Evolutionary conservation across 129 eudicot genomes (phyloP).

Genomic region (Saussurea involucrata): DNA sequence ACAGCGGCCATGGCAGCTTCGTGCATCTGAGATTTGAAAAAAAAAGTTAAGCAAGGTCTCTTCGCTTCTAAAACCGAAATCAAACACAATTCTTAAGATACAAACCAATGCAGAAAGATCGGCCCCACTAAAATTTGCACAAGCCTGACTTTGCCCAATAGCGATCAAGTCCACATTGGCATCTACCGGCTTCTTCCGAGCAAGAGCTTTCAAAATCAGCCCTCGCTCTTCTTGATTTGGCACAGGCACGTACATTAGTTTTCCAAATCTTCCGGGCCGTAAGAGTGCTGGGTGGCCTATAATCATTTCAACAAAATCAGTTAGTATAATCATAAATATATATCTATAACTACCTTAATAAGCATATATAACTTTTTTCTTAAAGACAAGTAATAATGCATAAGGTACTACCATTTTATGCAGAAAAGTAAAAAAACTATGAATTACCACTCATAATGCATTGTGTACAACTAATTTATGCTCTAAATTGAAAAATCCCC

Average conservation of each 20-base stretch:
- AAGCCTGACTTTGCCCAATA: conserved; percentile 48
- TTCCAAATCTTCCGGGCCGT: conserved; percentile 87
- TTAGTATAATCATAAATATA: background rate
- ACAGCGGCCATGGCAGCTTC: conserved; percentile 84
- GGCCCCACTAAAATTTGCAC: conserved; percentile 76
- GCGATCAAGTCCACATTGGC: conserved; percentile 61
- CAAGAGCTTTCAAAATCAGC: conserved; percentile 71
- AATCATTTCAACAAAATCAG: conserved; percentile 11
- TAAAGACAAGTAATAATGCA: no score
- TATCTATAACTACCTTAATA: no score
- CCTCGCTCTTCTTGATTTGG: conserved; percentile 88
- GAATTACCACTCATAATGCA: no score
- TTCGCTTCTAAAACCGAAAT: background rate
- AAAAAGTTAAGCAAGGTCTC: background rate
- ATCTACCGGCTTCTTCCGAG: conserved; percentile 62
- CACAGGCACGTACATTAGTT: conserved; percentile 67
- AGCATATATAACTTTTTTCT: no score
- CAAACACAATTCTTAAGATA: background rate
- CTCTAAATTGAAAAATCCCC: no score
- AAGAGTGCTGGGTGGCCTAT: conserved; percentile 68
- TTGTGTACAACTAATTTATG: no score
- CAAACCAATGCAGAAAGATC: conserved; percentile 80
- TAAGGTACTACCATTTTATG: no score
- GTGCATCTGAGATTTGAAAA: conserved; percentile 43
- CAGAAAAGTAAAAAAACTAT: no score